phyloP scores from a whole-genome alignment of 2,329 filamentous ascomycete genomes.

The Fusarium sp. region DNA sequence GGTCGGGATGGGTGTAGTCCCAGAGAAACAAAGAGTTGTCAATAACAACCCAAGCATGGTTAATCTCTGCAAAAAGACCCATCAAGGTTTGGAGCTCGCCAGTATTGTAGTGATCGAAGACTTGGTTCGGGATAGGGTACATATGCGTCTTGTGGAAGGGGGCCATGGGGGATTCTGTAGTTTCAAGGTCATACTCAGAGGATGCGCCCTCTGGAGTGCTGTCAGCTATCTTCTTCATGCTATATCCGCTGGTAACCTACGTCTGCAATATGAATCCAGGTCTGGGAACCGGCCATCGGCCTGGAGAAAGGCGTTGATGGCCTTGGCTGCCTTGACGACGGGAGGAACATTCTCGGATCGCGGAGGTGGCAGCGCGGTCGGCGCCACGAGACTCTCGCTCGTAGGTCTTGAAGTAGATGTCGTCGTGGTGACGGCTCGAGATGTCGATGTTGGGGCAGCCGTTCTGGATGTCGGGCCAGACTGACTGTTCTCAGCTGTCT shows the following conservation, averaged over 20 bases:
- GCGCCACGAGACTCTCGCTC: slow-evolving; percentile 47
- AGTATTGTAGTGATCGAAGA: slow-evolving; percentile 92
- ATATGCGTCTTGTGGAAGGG: slow-evolving; percentile 90
- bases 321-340: slow-evolving; percentile 82
- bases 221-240: slow-evolving; percentile 40
- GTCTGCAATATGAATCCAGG: slow-evolving; percentile 88
- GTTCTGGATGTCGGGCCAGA: slow-evolving; percentile 30
- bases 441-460: slow-evolving; percentile 33
- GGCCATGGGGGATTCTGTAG: slow-evolving; percentile 77
- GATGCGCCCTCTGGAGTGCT: slow-evolving; percentile 82
- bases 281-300: slow-evolving; percentile 87
- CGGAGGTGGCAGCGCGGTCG: slow-evolving; percentile 56
- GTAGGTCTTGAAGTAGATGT: slow-evolving; percentile 42
- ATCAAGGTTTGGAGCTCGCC: slow-evolving; percentile 91
- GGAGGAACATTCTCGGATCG: slow-evolving; percentile 68
- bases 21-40: slow-evolving; percentile 97
- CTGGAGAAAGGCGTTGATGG: slow-evolving; percentile 83
- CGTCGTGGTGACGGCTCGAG: slow-evolving; percentile 37
- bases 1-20: slow-evolving; percentile 96
- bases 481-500: slow-evolving; percentile 45
- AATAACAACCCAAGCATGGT: slow-evolving; percentile 95
- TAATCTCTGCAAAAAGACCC: slow-evolving; percentile 94
- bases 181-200: slow-evolving; percentile 88
- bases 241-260: slow-evolving; percentile 65
- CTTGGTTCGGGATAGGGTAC: slow-evolving; percentile 90